Conservation (phyloP, 1,284 basidiomycete species). For the Cutaneotrichosporon sp. region DNA sequence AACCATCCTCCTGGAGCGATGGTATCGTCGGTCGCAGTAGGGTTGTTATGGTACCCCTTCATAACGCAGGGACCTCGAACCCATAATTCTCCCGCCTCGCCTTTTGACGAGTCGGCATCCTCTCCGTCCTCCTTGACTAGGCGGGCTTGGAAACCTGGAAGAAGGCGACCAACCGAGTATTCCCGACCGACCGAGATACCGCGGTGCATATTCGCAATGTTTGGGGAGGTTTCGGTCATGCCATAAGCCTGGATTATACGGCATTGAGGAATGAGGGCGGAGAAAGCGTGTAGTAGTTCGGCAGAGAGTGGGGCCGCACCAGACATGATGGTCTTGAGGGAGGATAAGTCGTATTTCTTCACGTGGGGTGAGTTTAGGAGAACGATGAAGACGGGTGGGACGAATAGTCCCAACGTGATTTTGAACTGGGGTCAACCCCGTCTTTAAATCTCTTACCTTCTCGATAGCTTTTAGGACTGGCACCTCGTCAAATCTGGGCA, state of each 20-base stretch:
- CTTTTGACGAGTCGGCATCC: constrained; percentile 53
- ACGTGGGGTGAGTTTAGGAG: constrained; percentile 58
- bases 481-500: constrained; percentile 61
- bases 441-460: constrained; percentile 56
- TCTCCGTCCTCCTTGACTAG: constrained; percentile 58
- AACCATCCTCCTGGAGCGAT: constrained; percentile 62
- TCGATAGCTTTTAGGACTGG: constrained; percentile 1
- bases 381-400: constrained; percentile 76
- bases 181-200: constrained; percentile 19
- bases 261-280: constrained; percentile 19
- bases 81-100: constrained; percentile 75
- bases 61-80: constrained; percentile 66
- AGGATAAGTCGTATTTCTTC: constrained; percentile 67
- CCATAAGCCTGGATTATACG: constrained; percentile 50
- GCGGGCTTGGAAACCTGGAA: constrained; percentile 75
- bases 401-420: constrained; percentile 65
- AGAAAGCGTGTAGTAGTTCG: constrained; percentile 37
- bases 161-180: constrained; percentile 61
- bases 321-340: constrained; percentile 63
- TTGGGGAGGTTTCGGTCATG: constrained; percentile 55
- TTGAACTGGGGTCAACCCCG: constrained; percentile 55
- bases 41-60: constrained; percentile 22
- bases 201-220: constrained; percentile 28
- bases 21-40: constrained; percentile 13
- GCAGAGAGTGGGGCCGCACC: constrained; percentile 78